Conservation (phyloP, 2,329 filamentous ascomycete species). For the Lachnellula cervina region DNA sequence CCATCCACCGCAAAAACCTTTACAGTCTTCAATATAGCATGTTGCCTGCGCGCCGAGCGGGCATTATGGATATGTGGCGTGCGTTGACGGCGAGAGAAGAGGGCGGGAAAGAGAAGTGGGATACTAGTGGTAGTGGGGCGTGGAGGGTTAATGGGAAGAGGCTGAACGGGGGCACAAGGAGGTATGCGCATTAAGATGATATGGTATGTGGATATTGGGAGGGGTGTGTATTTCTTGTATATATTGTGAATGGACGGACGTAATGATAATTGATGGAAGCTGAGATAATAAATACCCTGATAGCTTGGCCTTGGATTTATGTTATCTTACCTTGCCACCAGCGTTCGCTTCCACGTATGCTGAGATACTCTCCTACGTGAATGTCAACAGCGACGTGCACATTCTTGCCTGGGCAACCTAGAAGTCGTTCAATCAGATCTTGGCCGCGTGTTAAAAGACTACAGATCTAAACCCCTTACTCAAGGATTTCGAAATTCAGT, state of each 20-base stretch:
- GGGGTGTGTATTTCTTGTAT: background rate
- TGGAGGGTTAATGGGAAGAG: constrained; percentile 5
- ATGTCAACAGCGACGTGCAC: background rate
- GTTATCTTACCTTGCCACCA: background rate
- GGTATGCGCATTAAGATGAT: background rate
- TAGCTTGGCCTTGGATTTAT: background rate
- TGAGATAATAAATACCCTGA: background rate
- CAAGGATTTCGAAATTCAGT: too few species aligned
- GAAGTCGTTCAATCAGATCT: too few species aligned
- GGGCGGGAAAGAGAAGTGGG: constrained; percentile 1
- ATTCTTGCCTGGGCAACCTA: too few species aligned
- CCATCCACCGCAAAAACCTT: constrained; percentile 88
- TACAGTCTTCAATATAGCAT: constrained; percentile 98
- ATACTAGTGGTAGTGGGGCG: background rate
- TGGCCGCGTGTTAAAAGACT: too few species aligned
- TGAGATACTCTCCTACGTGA: background rate
- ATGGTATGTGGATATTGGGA: too few species aligned
- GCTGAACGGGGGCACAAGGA: constrained; percentile 2
- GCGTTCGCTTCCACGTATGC: background rate
- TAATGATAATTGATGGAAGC: background rate
- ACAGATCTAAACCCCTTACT: too few species aligned
- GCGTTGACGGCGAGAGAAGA: constrained; percentile 23
- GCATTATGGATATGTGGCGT: constrained; percentile 79
- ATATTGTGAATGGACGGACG: background rate
- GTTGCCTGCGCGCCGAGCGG: constrained; percentile 76